Conservation (phyloP, 2,329 filamentous ascomycete genomes). For the Pseudogymnoascus sp. region DNA sequence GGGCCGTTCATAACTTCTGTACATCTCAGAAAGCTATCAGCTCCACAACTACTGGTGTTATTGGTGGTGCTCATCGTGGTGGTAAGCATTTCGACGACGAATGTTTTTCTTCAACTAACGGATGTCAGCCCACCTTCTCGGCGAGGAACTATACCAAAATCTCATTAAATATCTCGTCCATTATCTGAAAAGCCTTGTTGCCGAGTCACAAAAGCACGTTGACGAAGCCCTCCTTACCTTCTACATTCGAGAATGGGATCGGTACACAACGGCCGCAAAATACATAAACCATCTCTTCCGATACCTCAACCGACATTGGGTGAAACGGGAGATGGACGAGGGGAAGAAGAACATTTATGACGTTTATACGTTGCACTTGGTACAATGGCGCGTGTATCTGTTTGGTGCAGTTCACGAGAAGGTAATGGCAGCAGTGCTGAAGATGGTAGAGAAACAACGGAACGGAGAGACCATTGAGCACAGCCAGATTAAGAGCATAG, state of each 20-base stretch:
- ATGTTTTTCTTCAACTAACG: constrained; percentile 16
- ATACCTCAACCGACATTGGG: constrained; percentile 97
- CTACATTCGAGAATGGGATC: constrained; percentile 94
- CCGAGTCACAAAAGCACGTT: constrained; percentile 68
- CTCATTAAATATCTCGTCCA: constrained; percentile 75
- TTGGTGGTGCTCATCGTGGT: constrained; percentile 59
- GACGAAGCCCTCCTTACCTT: constrained; percentile 87
- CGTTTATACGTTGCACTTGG: constrained; percentile 92
- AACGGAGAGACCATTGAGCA: constrained; percentile 98
- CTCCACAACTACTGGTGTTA: constrained; percentile 37
- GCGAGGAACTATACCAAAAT: constrained; percentile 91
- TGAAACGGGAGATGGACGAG: constrained; percentile 97
- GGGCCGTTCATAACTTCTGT: constrained; percentile 96
- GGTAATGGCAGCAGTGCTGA: constrained; percentile 92
- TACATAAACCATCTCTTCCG: constrained; percentile 96
- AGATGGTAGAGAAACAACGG: constrained; percentile 92
- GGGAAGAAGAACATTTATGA: constrained; percentile 98
- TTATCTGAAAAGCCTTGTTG: constrained; percentile 65
- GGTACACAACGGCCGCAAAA: constrained; percentile 91
- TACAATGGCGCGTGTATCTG: constrained; percentile 89
- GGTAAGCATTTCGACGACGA: constrained; percentile 40
- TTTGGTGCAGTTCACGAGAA: constrained; percentile 77
- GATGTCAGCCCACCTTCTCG: constrained; percentile 75
- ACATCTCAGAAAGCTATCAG: constrained; percentile 90
- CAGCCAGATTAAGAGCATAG: constrained; percentile 91